Percentiles rank a stretch among this genome's conserved stretches.
Evolutionary conservation across 495 filamentous ascomycete genomes (phyloP).

Genomic region (Bacidia gigantensis): DNA sequence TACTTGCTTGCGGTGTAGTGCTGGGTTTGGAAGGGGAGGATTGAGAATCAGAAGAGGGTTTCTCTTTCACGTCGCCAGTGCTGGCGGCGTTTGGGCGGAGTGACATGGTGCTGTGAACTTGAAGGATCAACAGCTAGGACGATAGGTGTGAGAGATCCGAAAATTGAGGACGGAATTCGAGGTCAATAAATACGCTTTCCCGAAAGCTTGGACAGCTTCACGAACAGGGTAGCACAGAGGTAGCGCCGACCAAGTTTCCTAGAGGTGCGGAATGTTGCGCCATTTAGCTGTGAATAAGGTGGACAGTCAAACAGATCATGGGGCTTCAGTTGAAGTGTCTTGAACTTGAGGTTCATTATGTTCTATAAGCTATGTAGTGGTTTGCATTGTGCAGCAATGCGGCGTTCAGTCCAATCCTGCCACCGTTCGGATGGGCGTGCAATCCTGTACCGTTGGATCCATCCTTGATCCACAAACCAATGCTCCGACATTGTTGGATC

Average conservation of each 20-base stretch:
- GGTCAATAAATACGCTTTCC: too few species aligned
- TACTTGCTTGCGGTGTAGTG: constrained; percentile 16
- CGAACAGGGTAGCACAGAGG: too few species aligned
- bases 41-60: background rate
- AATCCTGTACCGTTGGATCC: background rate
- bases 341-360: background rate
- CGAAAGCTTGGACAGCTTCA: too few species aligned
- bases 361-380: background rate
- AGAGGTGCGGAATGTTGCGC: background rate
- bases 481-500: background rate
- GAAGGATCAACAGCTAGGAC: background rate
- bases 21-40: background rate
- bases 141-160: background rate
- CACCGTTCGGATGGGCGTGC: background rate
- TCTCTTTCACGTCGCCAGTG: constrained; percentile 6
- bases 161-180: too few species aligned
- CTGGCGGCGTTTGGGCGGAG: constrained; percentile 16
- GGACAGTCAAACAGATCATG: too few species aligned
- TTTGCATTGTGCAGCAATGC: background rate
- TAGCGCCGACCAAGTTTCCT: background rate
- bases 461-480: background rate
- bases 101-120: constrained; percentile 11
- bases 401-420: background rate
- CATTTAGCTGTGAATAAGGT: background rate
- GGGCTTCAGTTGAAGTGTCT: background rate